Evolutionary conservation across 78 protist species (phyloP).

Genomic region (Acrasis kona): DNA sequence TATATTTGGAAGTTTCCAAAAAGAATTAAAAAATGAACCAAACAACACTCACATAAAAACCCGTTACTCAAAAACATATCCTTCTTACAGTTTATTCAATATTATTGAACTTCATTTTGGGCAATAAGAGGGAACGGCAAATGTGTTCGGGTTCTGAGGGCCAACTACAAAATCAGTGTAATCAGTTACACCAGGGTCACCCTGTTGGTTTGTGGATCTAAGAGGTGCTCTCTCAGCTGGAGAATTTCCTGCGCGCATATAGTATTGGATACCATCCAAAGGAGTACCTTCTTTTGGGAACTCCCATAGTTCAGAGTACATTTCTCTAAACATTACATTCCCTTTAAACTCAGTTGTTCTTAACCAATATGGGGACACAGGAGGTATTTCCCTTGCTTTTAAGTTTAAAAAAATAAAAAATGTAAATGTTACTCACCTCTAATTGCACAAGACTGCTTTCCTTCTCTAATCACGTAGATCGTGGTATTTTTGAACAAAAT

Average conservation of each 20-base stretch:
- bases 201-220: not conserved
- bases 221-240: not conserved
- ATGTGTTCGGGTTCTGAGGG: not conserved
- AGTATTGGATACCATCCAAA: not conserved
- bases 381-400: not conserved
- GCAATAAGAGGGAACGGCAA: not conserved
- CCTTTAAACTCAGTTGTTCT: not conserved
- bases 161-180: not conserved
- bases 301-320: not conserved
- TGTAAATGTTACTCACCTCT: not conserved
- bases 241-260: not conserved
- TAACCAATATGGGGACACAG: not conserved
- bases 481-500: not conserved
- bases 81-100: too few species aligned
- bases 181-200: not conserved
- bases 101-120: too few species aligned
- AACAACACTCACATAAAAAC: too few species aligned
- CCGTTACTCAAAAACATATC: too few species aligned
- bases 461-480: too few species aligned
- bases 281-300: not conserved
- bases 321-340: not conserved
- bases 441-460: not conserved
- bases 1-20: too few species aligned
- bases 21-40: too few species aligned
- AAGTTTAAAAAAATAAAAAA: not conserved